Evolutionary conservation across 164 flowering plant genomes (phyloP).

Genomic region (Echeveria elegans): DNA sequence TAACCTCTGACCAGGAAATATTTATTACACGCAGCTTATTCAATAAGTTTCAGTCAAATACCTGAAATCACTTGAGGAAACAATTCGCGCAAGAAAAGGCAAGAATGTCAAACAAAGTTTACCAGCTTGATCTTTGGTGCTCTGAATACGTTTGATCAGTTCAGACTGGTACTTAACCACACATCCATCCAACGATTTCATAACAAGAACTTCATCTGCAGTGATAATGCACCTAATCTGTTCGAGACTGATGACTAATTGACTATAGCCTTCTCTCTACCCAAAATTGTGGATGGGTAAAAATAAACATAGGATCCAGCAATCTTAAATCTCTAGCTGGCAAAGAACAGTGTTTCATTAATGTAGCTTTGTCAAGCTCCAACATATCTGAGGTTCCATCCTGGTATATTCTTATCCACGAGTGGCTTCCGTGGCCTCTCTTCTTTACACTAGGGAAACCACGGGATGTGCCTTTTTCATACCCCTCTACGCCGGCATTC

Average conservation of each 20-base stretch:
- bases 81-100: neutral
- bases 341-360: conserved; percentile 79
- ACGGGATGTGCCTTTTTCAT: conserved; percentile 18
- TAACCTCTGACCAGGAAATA: neutral
- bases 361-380: conserved; percentile 71
- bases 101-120: conserved; percentile 8
- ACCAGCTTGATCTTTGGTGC: conserved; percentile 59
- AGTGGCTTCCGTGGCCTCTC: conserved; percentile 80
- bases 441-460: conserved; percentile 51
- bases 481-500: conserved; percentile 15
- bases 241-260: conserved; percentile 83
- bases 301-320: conserved; percentile 89
- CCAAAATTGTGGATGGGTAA: conserved; percentile 78
- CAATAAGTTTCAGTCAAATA: neutral
- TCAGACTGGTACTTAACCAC: conserved; percentile 71
- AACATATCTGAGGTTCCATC: conserved; percentile 49
- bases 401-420: conserved; percentile 82
- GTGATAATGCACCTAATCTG: conserved; percentile 92
- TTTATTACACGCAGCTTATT: neutral
- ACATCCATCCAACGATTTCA: conserved; percentile 79
- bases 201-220: conserved; percentile 79
- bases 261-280: conserved; percentile 92
- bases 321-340: conserved; percentile 93
- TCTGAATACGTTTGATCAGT: conserved; percentile 68
- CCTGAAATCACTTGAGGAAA: neutral